Conservation (phyloP, 2,329 filamentous ascomycete genomes). For the Rutstroemia sydowiana region DNA sequence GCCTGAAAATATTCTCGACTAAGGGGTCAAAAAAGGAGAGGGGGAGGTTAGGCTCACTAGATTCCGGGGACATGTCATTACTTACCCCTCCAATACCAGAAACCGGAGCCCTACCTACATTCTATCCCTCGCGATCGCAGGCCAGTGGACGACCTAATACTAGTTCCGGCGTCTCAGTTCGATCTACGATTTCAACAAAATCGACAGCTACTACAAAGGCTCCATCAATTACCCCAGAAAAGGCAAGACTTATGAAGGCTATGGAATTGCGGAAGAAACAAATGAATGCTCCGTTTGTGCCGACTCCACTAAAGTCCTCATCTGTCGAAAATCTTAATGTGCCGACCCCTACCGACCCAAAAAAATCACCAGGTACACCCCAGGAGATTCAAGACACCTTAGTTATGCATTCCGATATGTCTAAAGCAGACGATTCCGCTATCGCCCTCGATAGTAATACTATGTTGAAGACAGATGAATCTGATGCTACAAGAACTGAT, state of each 20-base stretch:
- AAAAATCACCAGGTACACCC: constrained; percentile 8
- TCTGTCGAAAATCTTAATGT: too few relatives aligned
- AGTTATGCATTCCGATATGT: constrained; percentile 28
- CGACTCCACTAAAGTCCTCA: neutral
- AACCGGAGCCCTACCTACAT: constrained; percentile 10
- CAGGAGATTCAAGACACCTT: constrained; percentile 22
- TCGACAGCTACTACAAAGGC: constrained; percentile 26
- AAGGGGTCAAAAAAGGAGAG: constrained; percentile 49
- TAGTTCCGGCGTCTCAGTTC: constrained; percentile 24
- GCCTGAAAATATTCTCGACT: constrained; percentile 59
- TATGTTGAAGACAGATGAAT: constrained; percentile 31
- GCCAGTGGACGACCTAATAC: constrained; percentile 29
- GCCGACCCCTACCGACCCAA: too few relatives aligned
- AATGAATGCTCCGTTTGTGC: constrained; percentile 35
- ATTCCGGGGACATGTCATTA: constrained; percentile 24
- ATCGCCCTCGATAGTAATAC: constrained; percentile 43
- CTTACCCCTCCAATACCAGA: constrained; percentile 24
- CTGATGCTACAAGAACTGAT: constrained; percentile 39
- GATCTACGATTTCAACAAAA: constrained; percentile 17
- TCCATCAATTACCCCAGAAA: constrained; percentile 72
- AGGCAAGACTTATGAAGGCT: constrained; percentile 87
- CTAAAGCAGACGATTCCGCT: constrained; percentile 42
- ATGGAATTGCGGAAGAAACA: constrained; percentile 84
- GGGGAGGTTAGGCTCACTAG: constrained; percentile 34
- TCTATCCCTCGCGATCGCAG: constrained; percentile 25